Evolutionary conservation across 192 early-diverging fungal genomes (phyloP).

Genomic region (Coemansia guatemalensis): DNA sequence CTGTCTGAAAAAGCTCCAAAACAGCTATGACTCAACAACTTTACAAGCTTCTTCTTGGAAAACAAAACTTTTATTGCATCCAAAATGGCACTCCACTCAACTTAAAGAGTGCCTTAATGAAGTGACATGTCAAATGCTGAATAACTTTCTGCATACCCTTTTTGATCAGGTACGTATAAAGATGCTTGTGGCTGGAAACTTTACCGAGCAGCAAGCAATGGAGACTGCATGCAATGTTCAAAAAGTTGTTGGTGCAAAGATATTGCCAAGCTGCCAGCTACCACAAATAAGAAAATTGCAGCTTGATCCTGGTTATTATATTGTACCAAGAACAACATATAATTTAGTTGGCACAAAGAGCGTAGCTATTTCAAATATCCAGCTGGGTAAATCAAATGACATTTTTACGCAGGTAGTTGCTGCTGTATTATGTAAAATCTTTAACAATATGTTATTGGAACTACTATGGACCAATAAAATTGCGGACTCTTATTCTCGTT

Average conservation of each 20-base stretch:
- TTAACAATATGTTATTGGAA: slow-evolving; percentile 81
- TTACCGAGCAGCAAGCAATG: slow-evolving; percentile 60
- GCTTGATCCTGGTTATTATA: slow-evolving; percentile 23
- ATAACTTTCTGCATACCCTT: slow-evolving; percentile 67
- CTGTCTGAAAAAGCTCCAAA: too few species aligned
- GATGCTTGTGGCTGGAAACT: slow-evolving; percentile 78
- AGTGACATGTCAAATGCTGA: slow-evolving; percentile 67
- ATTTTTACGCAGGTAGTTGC: slow-evolving; percentile 56
- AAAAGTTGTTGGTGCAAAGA: slow-evolving; percentile 54
- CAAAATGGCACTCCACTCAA: not conserved
- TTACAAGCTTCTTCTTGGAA: too few species aligned
- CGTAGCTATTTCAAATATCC: slow-evolving; percentile 71
- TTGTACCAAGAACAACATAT: slow-evolving; percentile 51
- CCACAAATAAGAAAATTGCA: not conserved
- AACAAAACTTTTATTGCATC: too few species aligned
- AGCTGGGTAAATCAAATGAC: slow-evolving; percentile 68
- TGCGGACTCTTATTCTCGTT: slow-evolving; percentile 54
- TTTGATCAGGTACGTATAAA: slow-evolving; percentile 67
- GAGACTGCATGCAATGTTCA: slow-evolving; percentile 56
- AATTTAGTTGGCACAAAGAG: slow-evolving; percentile 77
- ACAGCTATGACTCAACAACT: too few species aligned
- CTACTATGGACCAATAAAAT: slow-evolving; percentile 83
- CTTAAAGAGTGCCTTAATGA: slow-evolving; percentile 66
- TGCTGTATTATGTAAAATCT: slow-evolving; percentile 68
- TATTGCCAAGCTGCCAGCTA: slow-evolving; percentile 34